Base-by-base conservation (phyloP, 2,329 filamentous ascomycete species). In the Aureobasidium leucospermi region DNA sequence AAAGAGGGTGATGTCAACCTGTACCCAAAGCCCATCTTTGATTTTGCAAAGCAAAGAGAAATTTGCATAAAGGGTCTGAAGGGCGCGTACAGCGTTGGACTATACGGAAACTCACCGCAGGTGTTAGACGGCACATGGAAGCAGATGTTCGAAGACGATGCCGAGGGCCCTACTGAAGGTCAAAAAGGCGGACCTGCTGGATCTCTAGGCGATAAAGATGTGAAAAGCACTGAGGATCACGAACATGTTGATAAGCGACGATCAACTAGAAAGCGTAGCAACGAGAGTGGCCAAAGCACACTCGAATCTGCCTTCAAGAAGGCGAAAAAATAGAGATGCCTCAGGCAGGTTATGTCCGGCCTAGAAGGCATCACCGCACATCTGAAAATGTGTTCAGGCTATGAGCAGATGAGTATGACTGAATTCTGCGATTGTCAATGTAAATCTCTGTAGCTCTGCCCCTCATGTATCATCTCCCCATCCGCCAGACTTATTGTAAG, bases 11-110 rank as follows among this genome's bases (percentile, higher is more conserved):
- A 76, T 0, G 73, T 79, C 19, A 71, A 67, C 38, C 62, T 73
- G 0, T 92, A 91, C 69, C 87, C 87, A 1, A 86, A 86, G 68
- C 86, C 87, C 1, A 90, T 91, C 81, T 89, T 92, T 68, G 87
- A 91, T 71, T 92, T 91, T 67, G 69, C 75, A 16, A 78, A 83
- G 68, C 75, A 85, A 64, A 79, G 86, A 56, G 76, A 79, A 6
- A 73, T 82, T 2, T 91, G 88, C 66, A 74, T 91, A 1, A 73
- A 80, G 42, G 83, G 81, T 0, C 85, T 90, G 81, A 90, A 90
- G 75, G 79, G 79, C 47, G 88, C 87, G 0, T 91, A 90, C 69
- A 69, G 76, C 6, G 78, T 87, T 1, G 82, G 83, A 0, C 67
- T 91, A 28, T 79, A 86, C 66, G 88, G 88, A 0, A 78, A 87